Evolutionary conservation across 2,329 filamentous ascomycete species (phyloP).

Genomic region (Neodidymelliopsis sp.): DNA sequence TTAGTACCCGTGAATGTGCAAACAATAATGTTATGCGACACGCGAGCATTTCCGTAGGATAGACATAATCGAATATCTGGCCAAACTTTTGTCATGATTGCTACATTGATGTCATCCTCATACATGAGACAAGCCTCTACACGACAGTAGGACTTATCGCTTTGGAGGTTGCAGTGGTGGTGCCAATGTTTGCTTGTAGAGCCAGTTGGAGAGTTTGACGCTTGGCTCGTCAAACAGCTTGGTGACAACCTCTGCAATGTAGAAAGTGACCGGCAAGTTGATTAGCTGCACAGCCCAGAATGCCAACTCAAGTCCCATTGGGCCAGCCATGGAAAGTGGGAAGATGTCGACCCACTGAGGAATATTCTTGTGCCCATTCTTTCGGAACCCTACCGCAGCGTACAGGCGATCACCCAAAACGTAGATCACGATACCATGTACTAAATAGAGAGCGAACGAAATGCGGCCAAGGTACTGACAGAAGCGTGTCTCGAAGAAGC

Average conservation of each 20-base stretch:
- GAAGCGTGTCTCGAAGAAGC: slow-evolving; percentile 57
- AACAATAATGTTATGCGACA: no score
- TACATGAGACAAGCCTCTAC: no score
- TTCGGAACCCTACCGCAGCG: slow-evolving; percentile 64
- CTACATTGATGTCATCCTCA: slow-evolving; percentile 1
- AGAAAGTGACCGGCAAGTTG: slow-evolving; percentile 41
- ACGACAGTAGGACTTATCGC: neutral
- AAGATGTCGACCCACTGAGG: slow-evolving; percentile 65
- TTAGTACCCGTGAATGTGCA: slow-evolving; percentile 13
- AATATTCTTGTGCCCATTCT: slow-evolving; percentile 59
- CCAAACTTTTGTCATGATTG: neutral
- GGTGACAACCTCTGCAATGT: slow-evolving; percentile 43
- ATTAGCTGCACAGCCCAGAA: slow-evolving; percentile 68
- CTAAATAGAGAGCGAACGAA: slow-evolving; percentile 65
- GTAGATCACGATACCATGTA: slow-evolving; percentile 60
- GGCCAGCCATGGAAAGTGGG: slow-evolving; percentile 62
- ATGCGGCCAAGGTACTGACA: slow-evolving; percentile 65
- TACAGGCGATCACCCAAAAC: slow-evolving; percentile 65
- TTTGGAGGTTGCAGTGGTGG: slow-evolving; percentile 19
- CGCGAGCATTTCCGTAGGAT: neutral
- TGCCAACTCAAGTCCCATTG: slow-evolving; percentile 63
- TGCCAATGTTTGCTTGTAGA: slow-evolving; percentile 60
- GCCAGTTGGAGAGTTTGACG: slow-evolving; percentile 59
- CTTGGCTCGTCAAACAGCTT: slow-evolving; percentile 59
- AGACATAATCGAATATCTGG: neutral